Base-by-base conservation (phyloP, 2,329 filamentous ascomycete genomes). In the Phialemonium atrogriseum region DNA sequence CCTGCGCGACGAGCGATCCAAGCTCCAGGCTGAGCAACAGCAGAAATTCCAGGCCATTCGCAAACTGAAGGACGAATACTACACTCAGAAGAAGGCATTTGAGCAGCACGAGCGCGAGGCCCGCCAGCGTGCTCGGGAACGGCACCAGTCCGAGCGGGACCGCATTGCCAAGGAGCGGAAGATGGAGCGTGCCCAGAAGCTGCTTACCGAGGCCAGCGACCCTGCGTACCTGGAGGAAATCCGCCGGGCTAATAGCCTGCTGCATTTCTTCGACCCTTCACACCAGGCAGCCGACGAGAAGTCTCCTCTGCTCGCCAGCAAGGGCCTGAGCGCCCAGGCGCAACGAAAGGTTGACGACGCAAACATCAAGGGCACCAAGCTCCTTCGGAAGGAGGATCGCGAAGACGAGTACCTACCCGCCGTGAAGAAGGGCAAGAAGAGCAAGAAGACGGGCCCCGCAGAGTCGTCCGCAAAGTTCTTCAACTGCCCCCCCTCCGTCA, bases 201-300 rank as follows among this genome's bases (percentile, higher is more conserved):
- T 84, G 58, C 77, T 93, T 24, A 78, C 80, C 49, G 83, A 89
- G 52, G 85, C 85, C 46, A 84, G 79, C 53, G 80, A 85, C 48
- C 87, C 82, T 11, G 91, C 91, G 32, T 98, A 86, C 68, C 71
- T 85, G 27, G 86, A 95, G 48, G 87, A 98, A 66, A 94, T 98
- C 51, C 75, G 87, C 49, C 82, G 82, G 32, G 84, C 86, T 40
- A 84, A 91, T 64, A 83, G 79, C 54, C 70, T 98, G 27, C 84
- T 96, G 47, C 79, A 80, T 46, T 89, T 89, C 71, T 89, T 96
- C 46, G 88, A 96, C 58, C 89, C 89, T 2, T 73, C 66, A 11
- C 68, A 76, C 37, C 62, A 66, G 22, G 60, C 67, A 19, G 67
- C 70, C 53, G 84, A n/a, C n/a, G 28, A 82, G 61, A 84, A 82